Conservation (phyloP, 768 basidiomycete species). For the Tricholoma sp. region DNA sequence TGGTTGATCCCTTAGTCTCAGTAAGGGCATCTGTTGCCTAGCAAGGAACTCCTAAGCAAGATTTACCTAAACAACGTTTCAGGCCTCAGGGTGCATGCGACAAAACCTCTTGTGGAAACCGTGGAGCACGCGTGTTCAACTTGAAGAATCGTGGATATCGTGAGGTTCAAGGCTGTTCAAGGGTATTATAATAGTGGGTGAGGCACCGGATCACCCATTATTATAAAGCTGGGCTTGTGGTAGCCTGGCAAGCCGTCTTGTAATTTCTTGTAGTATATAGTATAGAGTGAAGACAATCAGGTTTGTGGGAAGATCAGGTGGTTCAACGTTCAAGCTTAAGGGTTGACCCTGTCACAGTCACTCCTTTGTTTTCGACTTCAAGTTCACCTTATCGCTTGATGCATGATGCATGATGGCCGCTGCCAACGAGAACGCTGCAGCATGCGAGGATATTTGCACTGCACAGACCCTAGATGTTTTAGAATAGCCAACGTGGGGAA, state of each 20-base stretch:
- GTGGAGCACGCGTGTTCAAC: neutral
- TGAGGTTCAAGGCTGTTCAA: neutral
- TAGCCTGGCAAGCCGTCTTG: too few relatives aligned
- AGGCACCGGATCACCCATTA: too few relatives aligned
- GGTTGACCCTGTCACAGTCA: neutral
- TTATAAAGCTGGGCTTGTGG: too few relatives aligned
- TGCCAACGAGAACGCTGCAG: conserved; percentile 3
- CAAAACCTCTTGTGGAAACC: neutral
- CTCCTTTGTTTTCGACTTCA: too few relatives aligned
- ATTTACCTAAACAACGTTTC: neutral
- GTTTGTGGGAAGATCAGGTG: too few relatives aligned
- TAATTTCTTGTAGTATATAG: too few relatives aligned
- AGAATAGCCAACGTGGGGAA: neutral
- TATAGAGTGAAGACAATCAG: too few relatives aligned
- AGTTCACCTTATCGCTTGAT: neutral
- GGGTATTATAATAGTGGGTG: neutral
- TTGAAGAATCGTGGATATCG: neutral
- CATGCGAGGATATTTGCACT: neutral
- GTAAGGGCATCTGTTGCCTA: neutral
- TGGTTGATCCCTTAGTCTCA: neutral
- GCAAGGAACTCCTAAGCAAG: neutral
- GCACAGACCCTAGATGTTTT: neutral
- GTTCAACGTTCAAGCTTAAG: too few relatives aligned
- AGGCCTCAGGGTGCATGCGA: too few relatives aligned
- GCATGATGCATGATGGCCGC: neutral